Evolutionary conservation across 257 asterid species (phyloP).

Genomic region (Leptodermis oblonga): DNA sequence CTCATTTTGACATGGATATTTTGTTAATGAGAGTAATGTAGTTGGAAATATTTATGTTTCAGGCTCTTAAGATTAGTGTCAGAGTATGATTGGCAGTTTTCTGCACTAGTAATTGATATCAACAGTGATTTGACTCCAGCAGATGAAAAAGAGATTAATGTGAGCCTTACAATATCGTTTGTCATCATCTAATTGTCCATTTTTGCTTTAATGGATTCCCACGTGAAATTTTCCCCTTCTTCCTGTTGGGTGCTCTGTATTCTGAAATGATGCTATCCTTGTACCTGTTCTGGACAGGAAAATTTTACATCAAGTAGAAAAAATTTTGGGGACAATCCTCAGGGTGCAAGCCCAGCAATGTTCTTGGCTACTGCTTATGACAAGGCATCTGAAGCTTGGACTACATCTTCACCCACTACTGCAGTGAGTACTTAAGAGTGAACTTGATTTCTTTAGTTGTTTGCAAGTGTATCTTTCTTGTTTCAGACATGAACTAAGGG

Average conservation of each 20-base stretch:
- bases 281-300: constrained; percentile 42
- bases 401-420: constrained; percentile 59
- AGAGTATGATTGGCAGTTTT: constrained; percentile 82
- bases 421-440: constrained; percentile 44
- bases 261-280: constrained; percentile 16
- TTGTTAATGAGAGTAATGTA: constrained; percentile 4
- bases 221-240: not conserved
- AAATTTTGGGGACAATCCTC: constrained; percentile 41
- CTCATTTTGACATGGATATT: constrained; percentile 5
- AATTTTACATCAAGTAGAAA: constrained; percentile 60
- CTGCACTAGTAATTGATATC: constrained; percentile 77
- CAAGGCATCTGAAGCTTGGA: constrained; percentile 85
- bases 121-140: constrained; percentile 71
- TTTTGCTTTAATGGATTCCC: not conserved
- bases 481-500: not conserved
- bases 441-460: constrained; percentile 10
- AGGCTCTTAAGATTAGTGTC: constrained; percentile 83
- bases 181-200: not conserved
- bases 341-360: constrained; percentile 59
- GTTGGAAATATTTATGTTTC: constrained; percentile 22
- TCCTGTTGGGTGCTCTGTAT: not conserved
- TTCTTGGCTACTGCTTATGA: constrained; percentile 81
- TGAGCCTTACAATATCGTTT: constrained; percentile 22
- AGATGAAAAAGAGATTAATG: constrained; percentile 75
- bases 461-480: not conserved